These are phyloP conservation scores for Debaryomyces coudertii DNA, from an alignment of 1,139 yeast species.

Conservation along the genomic window DNA sequence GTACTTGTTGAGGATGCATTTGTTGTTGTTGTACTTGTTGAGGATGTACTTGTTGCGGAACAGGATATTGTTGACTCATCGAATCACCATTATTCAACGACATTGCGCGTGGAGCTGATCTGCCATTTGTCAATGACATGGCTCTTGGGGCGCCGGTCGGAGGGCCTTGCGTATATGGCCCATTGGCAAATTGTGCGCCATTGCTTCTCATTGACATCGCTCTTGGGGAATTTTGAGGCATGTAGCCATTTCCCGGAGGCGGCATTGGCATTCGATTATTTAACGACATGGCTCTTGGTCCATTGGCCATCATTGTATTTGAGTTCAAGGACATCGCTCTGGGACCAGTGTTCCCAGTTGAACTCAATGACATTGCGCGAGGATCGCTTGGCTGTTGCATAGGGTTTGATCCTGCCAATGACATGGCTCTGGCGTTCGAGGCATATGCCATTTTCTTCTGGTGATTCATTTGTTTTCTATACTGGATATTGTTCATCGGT, in stretches of 20 bases:
- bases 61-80: slow-evolving; percentile 1
- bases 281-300: slow-evolving; percentile 33
- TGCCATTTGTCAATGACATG: slow-evolving; percentile 16
- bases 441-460: slow-evolving; percentile 63
- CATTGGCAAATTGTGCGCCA: slow-evolving; percentile 3
- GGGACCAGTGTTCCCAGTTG: slow-evolving; percentile 27
- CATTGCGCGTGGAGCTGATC: slow-evolving; percentile 9
- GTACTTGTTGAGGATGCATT: not conserved
- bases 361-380: slow-evolving; percentile 62
- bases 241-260: slow-evolving; percentile 1
- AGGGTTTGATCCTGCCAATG: slow-evolving; percentile 42
- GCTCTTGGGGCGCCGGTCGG: slow-evolving; percentile 6
- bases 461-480: slow-evolving; percentile 69
- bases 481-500: slow-evolving; percentile 53
- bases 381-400: slow-evolving; percentile 39
- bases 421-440: slow-evolving; percentile 51
- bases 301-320: slow-evolving; percentile 17
- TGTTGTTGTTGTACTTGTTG: slow-evolving; percentile 3
- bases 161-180: not conserved
- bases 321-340: slow-evolving; percentile 33
- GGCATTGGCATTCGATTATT: slow-evolving; percentile 18
- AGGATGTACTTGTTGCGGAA: not conserved
- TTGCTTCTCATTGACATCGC: slow-evolving; percentile 17
- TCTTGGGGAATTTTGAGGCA: slow-evolving; percentile 12
- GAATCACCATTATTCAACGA: slow-evolving; percentile 7